Evolutionary conservation across 176 grass and related monocot species (phyloP), one percentile per base, ranked within the genome.

Genomic region (Eragrostis curvula): DNA sequence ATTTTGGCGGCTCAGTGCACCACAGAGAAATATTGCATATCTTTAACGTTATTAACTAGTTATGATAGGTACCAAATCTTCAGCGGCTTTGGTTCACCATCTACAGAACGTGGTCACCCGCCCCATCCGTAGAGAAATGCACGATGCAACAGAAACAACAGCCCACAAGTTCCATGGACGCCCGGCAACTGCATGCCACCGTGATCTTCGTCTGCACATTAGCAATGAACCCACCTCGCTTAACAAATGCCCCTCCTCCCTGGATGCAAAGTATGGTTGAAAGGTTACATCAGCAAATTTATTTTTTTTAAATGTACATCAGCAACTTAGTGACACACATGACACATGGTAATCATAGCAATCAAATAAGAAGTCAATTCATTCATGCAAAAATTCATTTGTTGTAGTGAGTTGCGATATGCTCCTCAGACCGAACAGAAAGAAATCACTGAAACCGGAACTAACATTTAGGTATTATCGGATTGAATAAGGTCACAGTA

Each of bases 201-300:
- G n/a, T 18, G 3, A 68, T 68, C 65, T 68, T 68, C 32, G 65
- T 68, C 65, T 43, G 18, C n/a, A 18, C 64, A 60, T 4, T 53
- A 53, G 15, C 17, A 60, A 2, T 16, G 3, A 17, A 41, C 36
- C 32, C 6, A 42, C 65, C 36, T 68, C 17, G 8, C 65, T 41
- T 42, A 30, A 68, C 36, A 17, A 36, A 68, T 68, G 18, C 65
- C n/a, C n/a, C n/a, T 65, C 61, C 61, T 68, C 65, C 36, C 65
- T 68, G 32, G 36, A 68, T 42, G 9, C 17, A 68, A 68, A 41
- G 63, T 20, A 66, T 41, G 30, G 32, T 41, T 43, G 17, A 68
- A 68, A 68, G 65, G 27, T 68, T 21, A n/a, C 65, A 68, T 42
- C 28, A 68, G 65, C 65, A 68, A n/a, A n/a, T n/a, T n/a, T n/a